phyloP scores from a whole-genome alignment of 441 rosid species.

The Adansonia madagascariensis region DNA sequence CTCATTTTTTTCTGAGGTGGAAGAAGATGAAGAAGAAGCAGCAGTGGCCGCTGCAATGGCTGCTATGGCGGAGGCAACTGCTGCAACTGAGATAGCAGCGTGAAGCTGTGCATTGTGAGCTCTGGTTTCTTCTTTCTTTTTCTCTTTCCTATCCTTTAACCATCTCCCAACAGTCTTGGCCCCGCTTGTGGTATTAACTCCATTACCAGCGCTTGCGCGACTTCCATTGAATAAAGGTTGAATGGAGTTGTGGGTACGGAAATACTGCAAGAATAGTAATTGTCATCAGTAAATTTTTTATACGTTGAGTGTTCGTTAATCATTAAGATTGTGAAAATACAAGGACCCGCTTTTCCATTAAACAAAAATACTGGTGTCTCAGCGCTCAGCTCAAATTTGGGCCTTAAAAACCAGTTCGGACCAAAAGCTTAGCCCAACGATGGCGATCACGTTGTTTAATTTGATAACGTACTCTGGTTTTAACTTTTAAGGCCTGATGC shows the following conservation, averaged over 20 bases:
- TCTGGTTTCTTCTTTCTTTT: conserved; percentile 86
- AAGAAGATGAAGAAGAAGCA: conserved; percentile 50
- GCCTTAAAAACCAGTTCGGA: too few species aligned
- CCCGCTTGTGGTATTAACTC: conserved; percentile 51
- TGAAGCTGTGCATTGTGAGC: conserved; percentile 85
- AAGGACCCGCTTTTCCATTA: neutral
- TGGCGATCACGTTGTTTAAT: too few species aligned
- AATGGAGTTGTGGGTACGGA: conserved; percentile 75
- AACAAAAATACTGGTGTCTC: too few species aligned
- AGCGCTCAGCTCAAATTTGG: too few species aligned
- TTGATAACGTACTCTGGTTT: too few species aligned
- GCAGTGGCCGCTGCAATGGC: conserved; percentile 80
- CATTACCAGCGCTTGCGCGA: conserved; percentile 55
- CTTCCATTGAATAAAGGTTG: conserved; percentile 65
- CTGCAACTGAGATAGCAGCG: conserved; percentile 85
- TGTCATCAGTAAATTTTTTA: conserved; percentile 4
- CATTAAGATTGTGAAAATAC: neutral
- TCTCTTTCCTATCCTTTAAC: conserved; percentile 92
- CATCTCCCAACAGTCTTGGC: conserved; percentile 91
- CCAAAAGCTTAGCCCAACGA: too few species aligned
- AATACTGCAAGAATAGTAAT: conserved; percentile 56
- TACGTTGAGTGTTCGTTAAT: too few species aligned
- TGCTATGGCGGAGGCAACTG: conserved; percentile 86
- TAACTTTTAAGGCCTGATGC: too few species aligned
- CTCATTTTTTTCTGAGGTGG: conserved; percentile 60